Percentiles rank a stretch among this genome's conserved stretches.
phyloP scores from a whole-genome alignment of 148 eudicot genomes.

The Persicaria maculosa region DNA sequence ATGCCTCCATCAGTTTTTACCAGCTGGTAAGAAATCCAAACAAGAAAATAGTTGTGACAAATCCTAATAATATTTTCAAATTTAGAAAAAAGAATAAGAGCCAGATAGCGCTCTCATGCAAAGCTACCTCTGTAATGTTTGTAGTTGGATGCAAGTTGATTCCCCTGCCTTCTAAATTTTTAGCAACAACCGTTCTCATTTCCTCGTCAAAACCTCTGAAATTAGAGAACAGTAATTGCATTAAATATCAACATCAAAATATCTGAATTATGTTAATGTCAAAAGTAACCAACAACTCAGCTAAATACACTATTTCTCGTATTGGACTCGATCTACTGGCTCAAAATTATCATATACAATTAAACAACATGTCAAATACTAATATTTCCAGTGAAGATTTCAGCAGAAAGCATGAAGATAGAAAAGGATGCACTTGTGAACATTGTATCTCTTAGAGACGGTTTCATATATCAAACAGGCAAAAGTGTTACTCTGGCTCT shows the following conservation, averaged over 20 bases:
- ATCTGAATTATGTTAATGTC: background rate
- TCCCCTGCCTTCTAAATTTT: slow-evolving; percentile 91
- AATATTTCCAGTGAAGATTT: background rate
- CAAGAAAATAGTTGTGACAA: background rate
- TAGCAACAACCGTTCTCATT: slow-evolving; percentile 89
- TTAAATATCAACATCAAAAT: background rate
- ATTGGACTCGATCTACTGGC: background rate
- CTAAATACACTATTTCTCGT: no score
- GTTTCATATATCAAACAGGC: no score
- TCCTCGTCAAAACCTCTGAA: slow-evolving; percentile 97
- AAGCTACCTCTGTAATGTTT: slow-evolving; percentile 59
- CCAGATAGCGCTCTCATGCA: background rate
- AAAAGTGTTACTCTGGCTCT: no score
- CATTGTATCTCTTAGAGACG: no score
- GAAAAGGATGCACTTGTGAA: background rate
- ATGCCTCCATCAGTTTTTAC: slow-evolving; percentile 75
- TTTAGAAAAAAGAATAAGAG: background rate
- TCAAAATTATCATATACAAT: no score
- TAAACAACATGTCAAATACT: background rate
- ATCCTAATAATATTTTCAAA: background rate
- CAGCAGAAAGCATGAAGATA: background rate
- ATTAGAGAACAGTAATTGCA: background rate
- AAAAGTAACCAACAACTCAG: background rate
- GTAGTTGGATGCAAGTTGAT: slow-evolving; percentile 71
- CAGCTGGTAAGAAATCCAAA: slow-evolving; percentile 35